phyloP scores from a whole-genome alignment of 2,329 filamentous ascomycete genomes.

The Colletotrichum cereale region DNA sequence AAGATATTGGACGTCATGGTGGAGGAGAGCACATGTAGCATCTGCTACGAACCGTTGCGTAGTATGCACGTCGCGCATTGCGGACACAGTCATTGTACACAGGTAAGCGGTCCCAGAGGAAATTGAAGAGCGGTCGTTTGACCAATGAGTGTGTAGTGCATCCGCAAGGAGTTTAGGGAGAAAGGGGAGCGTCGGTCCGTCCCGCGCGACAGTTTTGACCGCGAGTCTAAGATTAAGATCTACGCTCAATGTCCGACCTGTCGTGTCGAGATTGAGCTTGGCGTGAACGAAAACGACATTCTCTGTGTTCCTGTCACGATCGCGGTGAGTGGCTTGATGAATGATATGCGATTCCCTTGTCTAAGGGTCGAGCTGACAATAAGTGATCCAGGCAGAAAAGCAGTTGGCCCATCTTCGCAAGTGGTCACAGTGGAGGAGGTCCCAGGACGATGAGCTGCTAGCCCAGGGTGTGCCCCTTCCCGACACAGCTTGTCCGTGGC shows the following conservation, averaged over 20 bases:
- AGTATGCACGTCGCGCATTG: conserved; percentile 7
- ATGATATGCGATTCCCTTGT: too few species aligned
- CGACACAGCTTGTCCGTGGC: background rate
- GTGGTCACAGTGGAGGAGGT: background rate
- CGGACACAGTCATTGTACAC: conserved; percentile 13
- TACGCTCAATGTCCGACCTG: background rate
- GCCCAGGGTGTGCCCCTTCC: background rate
- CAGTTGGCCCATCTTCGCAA: background rate
- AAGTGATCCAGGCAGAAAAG: background rate
- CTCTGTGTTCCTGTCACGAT: background rate
- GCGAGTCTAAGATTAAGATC: background rate
- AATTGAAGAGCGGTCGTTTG: background rate
- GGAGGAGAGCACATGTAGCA: background rate
- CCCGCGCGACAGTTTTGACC: background rate
- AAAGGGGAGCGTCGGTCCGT: background rate
- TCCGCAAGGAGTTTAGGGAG: background rate
- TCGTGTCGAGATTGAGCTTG: background rate
- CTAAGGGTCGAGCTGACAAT: background rate
- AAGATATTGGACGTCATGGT: conserved; percentile 12
- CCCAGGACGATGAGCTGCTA: background rate
- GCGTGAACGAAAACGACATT: background rate
- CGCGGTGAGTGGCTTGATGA: background rate
- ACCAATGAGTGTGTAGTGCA: background rate
- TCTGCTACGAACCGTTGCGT: conserved; percentile 3
- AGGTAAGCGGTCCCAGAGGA: background rate